phyloP scores from a whole-genome alignment of 495 filamentous ascomycete species.

The Lophiotrema nucula region DNA sequence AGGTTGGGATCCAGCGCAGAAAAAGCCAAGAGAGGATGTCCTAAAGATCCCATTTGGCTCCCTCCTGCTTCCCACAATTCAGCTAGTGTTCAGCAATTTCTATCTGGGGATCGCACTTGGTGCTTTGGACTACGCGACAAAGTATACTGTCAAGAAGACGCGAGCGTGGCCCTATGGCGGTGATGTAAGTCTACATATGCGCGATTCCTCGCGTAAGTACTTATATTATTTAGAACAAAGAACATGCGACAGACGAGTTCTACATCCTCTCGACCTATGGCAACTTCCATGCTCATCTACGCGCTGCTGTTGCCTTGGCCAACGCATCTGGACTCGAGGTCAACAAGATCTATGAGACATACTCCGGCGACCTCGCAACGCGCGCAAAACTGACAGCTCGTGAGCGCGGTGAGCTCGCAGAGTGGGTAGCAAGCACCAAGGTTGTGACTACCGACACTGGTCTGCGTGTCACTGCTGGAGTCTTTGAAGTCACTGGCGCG shows the following conservation, averaged over 20 bases:
- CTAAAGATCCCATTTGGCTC: constrained; percentile 51
- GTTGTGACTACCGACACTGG: constrained; percentile 58
- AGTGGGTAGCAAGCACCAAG: constrained; percentile 60
- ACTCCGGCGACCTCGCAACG: constrained; percentile 27
- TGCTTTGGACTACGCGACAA: constrained; percentile 48
- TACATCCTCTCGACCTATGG: constrained; percentile 63
- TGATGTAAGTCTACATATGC: constrained; percentile 35
- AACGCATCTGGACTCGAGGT: constrained; percentile 52
- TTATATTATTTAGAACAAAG: constrained; percentile 41
- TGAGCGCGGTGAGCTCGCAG: constrained; percentile 56
- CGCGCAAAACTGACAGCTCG: constrained; percentile 42
- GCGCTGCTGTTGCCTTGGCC: constrained; percentile 55
- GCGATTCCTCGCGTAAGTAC: background rate
- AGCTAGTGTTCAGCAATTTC: constrained; percentile 62
- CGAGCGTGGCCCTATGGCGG: constrained; percentile 61
- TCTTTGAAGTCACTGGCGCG: constrained; percentile 61
- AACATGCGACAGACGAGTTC: constrained; percentile 56
- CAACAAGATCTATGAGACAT: constrained; percentile 44
- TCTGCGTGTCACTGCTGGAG: constrained; percentile 53
- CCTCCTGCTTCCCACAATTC: constrained; percentile 58
- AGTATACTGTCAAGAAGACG: constrained; percentile 53
- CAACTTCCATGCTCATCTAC: constrained; percentile 58
- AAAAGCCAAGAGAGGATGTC: constrained; percentile 47
- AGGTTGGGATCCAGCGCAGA: constrained; percentile 52
- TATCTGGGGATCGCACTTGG: constrained; percentile 61